phyloP scores from a whole-genome alignment of 257 asterid genomes.

The Solanum acaule region DNA sequence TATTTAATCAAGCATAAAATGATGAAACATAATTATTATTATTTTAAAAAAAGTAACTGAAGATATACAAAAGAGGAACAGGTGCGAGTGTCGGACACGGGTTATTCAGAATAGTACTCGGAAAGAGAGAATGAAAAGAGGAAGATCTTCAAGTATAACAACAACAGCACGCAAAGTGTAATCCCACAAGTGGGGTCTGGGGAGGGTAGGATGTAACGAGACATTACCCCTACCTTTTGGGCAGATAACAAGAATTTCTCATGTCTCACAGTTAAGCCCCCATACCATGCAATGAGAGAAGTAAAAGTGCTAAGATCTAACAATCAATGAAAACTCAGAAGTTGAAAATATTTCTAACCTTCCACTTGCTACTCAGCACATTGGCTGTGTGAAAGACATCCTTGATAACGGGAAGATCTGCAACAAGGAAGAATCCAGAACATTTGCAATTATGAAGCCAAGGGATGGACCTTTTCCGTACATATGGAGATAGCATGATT shows the following conservation, averaged over 20 bases:
- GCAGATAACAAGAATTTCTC: not conserved
- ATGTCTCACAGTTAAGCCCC: not conserved
- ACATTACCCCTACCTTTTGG: not conserved
- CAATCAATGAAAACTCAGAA: not conserved
- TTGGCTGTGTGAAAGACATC: slow-evolving; percentile 59
- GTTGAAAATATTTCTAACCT: slow-evolving; percentile 36
- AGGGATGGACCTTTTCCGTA: not conserved
- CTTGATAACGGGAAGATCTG: slow-evolving; percentile 71
- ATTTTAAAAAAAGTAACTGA: not conserved
- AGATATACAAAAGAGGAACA: not conserved
- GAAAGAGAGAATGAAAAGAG: not conserved
- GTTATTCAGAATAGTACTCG: not conserved
- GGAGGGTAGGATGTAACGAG: not conserved
- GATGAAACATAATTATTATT: not conserved
- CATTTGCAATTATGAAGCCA: not conserved
- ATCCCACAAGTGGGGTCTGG: not conserved
- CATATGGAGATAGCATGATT: not conserved
- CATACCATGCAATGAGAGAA: not conserved
- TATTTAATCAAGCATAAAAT: not conserved
- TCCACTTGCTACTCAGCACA: slow-evolving; percentile 62
- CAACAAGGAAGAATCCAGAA: slow-evolving; percentile 5
- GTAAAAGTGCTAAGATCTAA: not conserved
- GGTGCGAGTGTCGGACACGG: too few relatives aligned
- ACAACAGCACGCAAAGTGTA: not conserved
- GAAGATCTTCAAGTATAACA: not conserved